Evolutionary conservation across 2,329 filamentous ascomycete species (phyloP).

Genomic region (Sarocladium brachiariae): DNA sequence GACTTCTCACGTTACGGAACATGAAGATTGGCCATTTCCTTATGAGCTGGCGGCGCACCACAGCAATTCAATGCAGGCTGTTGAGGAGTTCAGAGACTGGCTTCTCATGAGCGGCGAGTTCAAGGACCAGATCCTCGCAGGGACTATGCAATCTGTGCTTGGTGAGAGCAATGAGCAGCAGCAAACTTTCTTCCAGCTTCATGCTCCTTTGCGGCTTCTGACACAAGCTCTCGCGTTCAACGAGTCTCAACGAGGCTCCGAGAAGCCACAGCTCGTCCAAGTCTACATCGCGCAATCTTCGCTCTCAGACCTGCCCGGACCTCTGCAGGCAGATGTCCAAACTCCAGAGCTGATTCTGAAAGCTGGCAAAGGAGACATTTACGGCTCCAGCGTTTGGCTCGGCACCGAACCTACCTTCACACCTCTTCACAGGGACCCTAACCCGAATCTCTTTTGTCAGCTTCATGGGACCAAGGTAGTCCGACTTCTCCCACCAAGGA

Average conservation of each 20-base stretch:
- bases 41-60: conserved; percentile 30
- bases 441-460: conserved; percentile 88
- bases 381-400: conserved; percentile 81
- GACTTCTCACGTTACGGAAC: conserved; percentile 23
- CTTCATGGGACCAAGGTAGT: conserved; percentile 66
- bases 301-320: conserved; percentile 58
- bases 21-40: conserved; percentile 26
- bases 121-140: conserved; percentile 24
- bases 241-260: conserved; percentile 10
- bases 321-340: conserved; percentile 59
- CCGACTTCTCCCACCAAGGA: conserved; percentile 59
- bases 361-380: conserved; percentile 75
- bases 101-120: conserved; percentile 19
- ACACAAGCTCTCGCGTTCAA: conserved; percentile 49
- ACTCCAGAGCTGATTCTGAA: conserved; percentile 55
- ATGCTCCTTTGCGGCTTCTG: conserved; percentile 59
- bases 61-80: conserved; percentile 13
- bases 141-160: conserved; percentile 23
- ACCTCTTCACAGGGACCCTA: conserved; percentile 85
- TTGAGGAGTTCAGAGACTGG: conserved; percentile 22
- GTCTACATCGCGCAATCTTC: conserved; percentile 84
- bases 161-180: conserved; percentile 12
- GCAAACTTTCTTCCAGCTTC: conserved; percentile 45
- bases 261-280: conserved; percentile 21
- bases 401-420: conserved; percentile 83